Evolutionary conservation across 1,284 basidiomycete species (phyloP), one percentile per base, ranked within the genome.

Genomic region (Ustilago trichophora): DNA sequence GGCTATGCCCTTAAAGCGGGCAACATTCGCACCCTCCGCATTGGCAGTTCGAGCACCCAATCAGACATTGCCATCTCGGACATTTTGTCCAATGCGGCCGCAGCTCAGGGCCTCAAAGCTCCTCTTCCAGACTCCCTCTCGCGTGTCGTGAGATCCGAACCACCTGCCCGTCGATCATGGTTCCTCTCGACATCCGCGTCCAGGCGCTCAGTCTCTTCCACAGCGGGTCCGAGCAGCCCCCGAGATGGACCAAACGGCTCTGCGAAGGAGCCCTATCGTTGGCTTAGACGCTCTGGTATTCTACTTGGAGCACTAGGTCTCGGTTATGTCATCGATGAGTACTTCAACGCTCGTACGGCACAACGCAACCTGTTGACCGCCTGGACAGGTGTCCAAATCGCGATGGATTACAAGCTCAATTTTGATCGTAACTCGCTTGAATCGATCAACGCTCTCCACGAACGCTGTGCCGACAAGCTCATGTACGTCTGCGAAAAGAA

Each of bases 381-480:
- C 8, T 72, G 47, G 24, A 70, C 59, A 3, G 75, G 75, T 21
- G 15, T 73, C 7, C 54, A 54, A 11, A 75, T 78, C 34, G 76
- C 70, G 2, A 27, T 76, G 12, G 76, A 78, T 48, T 78, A 76
- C 70, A 78, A 78, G 54, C 44, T 77, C 62, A 75, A 77, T 45
- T 77, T 77, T 29, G 71, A 76, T 33, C 51, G 51, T 18, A 46
- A 63, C 35, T 62, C 62, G 29, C 53, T 60, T 46, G 62, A 69
- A 19, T 63, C 58, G 38, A 68, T 73, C 58, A 72, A 67, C n/a
- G 67, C 71, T 3, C 55, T 78, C 0, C 76, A 78, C 62, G 69
- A 76, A 38, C 52, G 76, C 15, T 69, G 69, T 21, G 76, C 76
- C 2, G 57, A 67, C 11, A 48, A 69, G 16, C 65, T 78, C 18